A percentile compares a stretch with the other conserved stretches of the same genome.
phyloP scores from a whole-genome alignment of 2,329 filamentous ascomycete genomes.

The Diaporthe capsici region DNA sequence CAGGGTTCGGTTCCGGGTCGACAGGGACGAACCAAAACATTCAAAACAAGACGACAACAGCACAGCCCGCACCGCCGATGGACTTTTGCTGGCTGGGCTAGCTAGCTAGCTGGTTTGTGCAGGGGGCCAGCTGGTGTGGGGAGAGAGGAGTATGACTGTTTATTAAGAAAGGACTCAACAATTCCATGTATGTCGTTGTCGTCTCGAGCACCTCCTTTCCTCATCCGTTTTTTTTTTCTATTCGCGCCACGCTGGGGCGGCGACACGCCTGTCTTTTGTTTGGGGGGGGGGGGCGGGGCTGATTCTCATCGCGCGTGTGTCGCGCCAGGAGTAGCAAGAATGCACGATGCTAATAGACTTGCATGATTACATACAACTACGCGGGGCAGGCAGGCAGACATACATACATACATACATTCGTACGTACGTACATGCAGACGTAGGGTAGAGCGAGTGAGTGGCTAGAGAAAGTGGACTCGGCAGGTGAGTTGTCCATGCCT shows the following conservation, averaged over 20 bases:
- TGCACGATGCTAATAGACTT: not conserved
- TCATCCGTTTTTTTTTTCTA: not conserved
- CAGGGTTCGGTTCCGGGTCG: not conserved
- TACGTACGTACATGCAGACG: not conserved
- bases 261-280: not conserved
- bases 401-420: not conserved
- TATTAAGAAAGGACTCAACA: not conserved
- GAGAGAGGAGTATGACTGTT: not conserved
- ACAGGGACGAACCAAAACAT: not conserved
- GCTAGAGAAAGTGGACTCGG: not conserved
- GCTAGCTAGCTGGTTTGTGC: no score
- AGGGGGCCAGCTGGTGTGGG: not conserved
- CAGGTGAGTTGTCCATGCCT: constrained; percentile 13
- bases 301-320: not conserved
- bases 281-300: not conserved
- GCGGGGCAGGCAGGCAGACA: not conserved
- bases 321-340: not conserved
- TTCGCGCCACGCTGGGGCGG: not conserved
- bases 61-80: no score
- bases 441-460: not conserved
- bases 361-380: not conserved
- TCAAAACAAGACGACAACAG: not conserved
- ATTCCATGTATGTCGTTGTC: not conserved
- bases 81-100: not conserved
- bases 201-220: not conserved